Base-by-base conservation (phyloP, 257 asterid species). In the Jaltomata sinuosa region DNA sequence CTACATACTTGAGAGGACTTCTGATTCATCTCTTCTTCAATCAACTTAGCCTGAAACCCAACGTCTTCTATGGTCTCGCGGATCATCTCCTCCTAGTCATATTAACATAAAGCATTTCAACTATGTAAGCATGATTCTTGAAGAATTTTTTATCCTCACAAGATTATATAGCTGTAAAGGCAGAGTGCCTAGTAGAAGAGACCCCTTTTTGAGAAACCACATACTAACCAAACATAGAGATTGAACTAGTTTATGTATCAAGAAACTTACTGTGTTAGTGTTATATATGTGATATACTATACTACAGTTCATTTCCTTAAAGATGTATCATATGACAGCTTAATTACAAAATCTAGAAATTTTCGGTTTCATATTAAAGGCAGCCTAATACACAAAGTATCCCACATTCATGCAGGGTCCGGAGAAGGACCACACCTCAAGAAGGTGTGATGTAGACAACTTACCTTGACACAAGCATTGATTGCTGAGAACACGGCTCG, bases 41-140 rank as follows among this genome's bases (percentile, higher is more conserved):
- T 80, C 64, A 92, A 36, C 14, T 55, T 76, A 12, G 93, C 93
- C 79, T 91, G 82, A 77, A 92, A 93, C 29, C 93, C 95, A 15
- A 88, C 97, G 80, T 92, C 96, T 61, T 92, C 93, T 11, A 90
- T 90, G 4, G 90, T 84, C 79, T 92, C 92, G 0, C 91, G 86
- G 65, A 91, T 92, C 8, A n/a, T 77, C 64, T 92, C 93, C 50
- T 92, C 93, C 96, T 92, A 77, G 50, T 64, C 47, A 42, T 47
- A 21, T 64, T 47, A 76, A 47, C 81, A 76, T 15, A 49, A 47
- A 74, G 9, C 80, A 72, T 40, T 74, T 74, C 4, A 74, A 74
- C 81, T 74, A 74, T 74, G 40, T 74, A 31, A 74, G 22, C 45
- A 45, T 45, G 53, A 74, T 45, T 74, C 16, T 45, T 74, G 81